Evolutionary conservation across 345 rosid species (phyloP).

Genomic region (Linum trigynum): DNA sequence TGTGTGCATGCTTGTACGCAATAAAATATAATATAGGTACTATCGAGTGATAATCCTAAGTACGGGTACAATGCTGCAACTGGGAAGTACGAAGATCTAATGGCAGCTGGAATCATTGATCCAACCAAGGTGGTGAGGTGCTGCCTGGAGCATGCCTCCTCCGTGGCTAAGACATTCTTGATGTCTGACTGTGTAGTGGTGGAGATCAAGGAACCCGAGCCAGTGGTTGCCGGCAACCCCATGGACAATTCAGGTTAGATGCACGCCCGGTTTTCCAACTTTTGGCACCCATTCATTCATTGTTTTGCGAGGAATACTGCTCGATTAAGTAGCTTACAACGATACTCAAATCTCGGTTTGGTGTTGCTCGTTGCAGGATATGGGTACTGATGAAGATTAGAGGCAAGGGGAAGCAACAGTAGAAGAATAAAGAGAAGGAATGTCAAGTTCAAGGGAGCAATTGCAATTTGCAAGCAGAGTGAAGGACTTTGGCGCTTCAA

Average conservation of each 20-base stretch:
- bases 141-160: slow-evolving; percentile 96
- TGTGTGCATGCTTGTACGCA: not conserved
- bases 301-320: not conserved
- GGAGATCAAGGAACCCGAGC: slow-evolving; percentile 91
- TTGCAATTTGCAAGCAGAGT: too few species aligned
- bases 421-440: not conserved
- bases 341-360: not conserved
- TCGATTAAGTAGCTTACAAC: too few species aligned
- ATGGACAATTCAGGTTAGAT: slow-evolving; percentile 89
- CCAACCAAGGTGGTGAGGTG: slow-evolving; percentile 88
- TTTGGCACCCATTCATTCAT: too few species aligned
- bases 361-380: not conserved
- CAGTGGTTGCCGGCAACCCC: slow-evolving; percentile 62
- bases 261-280: not conserved
- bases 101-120: slow-evolving; percentile 96
- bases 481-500: too few species aligned
- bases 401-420: not conserved
- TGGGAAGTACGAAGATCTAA: slow-evolving; percentile 84
- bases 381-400: not conserved
- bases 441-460: too few species aligned
- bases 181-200: slow-evolving; percentile 98
- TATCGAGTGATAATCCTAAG: not conserved
- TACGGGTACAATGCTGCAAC: slow-evolving; percentile 68
- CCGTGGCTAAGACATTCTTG: slow-evolving; percentile 96
- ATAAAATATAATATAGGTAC: not conserved